Evolutionary conservation across 805 yeast genomes (phyloP).

Genomic region (Lipomyces sp.): DNA sequence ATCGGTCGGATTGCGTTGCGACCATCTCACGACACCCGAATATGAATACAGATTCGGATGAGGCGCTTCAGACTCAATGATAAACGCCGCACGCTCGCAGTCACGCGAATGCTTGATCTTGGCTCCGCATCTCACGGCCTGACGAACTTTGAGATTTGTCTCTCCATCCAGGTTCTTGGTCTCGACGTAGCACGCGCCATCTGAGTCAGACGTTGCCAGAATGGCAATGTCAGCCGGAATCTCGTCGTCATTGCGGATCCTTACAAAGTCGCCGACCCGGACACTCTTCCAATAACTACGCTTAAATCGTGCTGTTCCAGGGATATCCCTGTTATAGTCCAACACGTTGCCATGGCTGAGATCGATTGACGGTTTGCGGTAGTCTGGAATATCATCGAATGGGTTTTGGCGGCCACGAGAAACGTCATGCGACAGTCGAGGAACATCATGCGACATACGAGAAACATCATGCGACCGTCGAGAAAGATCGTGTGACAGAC

Average conservation of each 20-base stretch:
- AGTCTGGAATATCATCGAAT: conserved; percentile 12
- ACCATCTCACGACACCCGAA: conserved; percentile 67
- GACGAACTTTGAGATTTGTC: conserved; percentile 68
- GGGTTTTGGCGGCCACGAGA: conserved; percentile 19
- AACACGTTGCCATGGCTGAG: conserved; percentile 38
- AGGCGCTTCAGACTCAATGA: conserved; percentile 76
- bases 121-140: conserved; percentile 59
- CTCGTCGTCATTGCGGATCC: conserved; percentile 71
- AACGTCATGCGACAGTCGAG: conserved; percentile 11
- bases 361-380: conserved; percentile 34
- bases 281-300: conserved; percentile 72
- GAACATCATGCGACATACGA: conserved; percentile 10
- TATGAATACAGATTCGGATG: conserved; percentile 65
- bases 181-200: conserved; percentile 70
- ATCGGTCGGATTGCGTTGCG: conserved; percentile 45
- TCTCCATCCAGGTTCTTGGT: conserved; percentile 77
- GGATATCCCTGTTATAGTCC: conserved; percentile 45
- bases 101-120: conserved; percentile 62
- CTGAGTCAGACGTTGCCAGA: conserved; percentile 70
- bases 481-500: too few species aligned
- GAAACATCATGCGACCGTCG: conserved; percentile 11
- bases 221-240: conserved; percentile 77
- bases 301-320: conserved; percentile 51
- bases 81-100: conserved; percentile 60
- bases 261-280: conserved; percentile 72